Evolutionary conservation across 805 yeast genomes (phyloP).

Genomic region (Tanozyma kutaoensis): DNA sequence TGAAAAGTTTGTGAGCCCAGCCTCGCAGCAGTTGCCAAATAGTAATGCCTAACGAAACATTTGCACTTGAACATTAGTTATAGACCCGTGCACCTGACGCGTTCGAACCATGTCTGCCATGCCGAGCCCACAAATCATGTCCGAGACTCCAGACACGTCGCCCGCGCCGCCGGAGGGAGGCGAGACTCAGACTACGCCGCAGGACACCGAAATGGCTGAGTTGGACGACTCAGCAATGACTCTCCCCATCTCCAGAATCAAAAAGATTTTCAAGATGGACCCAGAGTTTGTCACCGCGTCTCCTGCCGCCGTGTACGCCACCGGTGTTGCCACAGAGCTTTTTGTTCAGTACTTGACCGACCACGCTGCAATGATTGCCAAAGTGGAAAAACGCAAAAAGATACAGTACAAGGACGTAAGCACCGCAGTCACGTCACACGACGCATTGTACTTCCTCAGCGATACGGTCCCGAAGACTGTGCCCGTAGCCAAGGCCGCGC

Average conservation of each 20-base stretch:
- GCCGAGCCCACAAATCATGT: no score
- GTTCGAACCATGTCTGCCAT: no score
- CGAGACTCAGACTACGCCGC: no score
- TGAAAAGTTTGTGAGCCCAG: no score
- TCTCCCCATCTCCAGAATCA: slow-evolving; percentile 57
- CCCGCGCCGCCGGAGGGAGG: no score
- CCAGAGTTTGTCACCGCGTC: slow-evolving; percentile 60
- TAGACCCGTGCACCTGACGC: no score
- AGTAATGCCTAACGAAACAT: no score
- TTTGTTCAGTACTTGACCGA: slow-evolving; percentile 60
- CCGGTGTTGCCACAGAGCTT: slow-evolving; percentile 68
- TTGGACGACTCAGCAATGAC: slow-evolving; percentile 7
- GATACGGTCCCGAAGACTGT: slow-evolving; percentile 57
- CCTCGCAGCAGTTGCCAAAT: no score
- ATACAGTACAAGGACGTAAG: slow-evolving; percentile 62
- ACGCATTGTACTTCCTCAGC: slow-evolving; percentile 46
- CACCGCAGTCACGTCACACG: slow-evolving; percentile 44
- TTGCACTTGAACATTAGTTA: no score
- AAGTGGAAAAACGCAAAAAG: slow-evolving; percentile 53
- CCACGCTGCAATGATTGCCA: slow-evolving; percentile 55
- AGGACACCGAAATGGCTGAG: slow-evolving; percentile 1
- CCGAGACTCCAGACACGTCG: no score
- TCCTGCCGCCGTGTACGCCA: slow-evolving; percentile 57
- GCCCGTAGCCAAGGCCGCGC: slow-evolving; percentile 34
- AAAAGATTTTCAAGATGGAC: slow-evolving; percentile 61